Evolutionary conservation across 306 rosid species (phyloP).

Genomic region (Cucumis hystrix): DNA sequence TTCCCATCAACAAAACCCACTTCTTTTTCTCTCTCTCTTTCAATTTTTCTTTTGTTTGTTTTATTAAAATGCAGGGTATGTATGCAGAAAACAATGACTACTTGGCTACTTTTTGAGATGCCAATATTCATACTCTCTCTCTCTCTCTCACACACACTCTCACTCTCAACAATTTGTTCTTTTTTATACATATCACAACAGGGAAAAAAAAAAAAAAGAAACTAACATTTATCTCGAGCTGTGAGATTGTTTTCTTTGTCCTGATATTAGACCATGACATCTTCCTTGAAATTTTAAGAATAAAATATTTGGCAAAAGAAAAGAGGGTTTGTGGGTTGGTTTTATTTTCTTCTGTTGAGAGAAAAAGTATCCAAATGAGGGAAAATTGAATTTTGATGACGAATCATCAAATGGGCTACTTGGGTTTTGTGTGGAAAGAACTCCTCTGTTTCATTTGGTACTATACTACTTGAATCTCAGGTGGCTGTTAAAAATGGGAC

Average conservation of each 20-base stretch:
- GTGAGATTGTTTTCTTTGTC: slow-evolving; percentile 1
- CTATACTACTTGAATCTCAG: neutral
- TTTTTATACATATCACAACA: neutral
- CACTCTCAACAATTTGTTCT: neutral
- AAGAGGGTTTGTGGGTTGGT: neutral
- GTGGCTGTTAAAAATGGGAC: neutral
- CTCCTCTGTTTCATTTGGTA: slow-evolving; percentile 3
- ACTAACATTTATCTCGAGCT: neutral
- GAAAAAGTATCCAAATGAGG: neutral
- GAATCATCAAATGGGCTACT: neutral
- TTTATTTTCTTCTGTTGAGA: neutral
- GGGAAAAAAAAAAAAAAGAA: neutral
- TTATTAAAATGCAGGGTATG: neutral
- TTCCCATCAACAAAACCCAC: neutral
- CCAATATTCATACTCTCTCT: neutral
- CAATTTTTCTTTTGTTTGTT: neutral
- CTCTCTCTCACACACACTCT: neutral
- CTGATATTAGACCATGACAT: neutral
- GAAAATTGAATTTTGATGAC: neutral
- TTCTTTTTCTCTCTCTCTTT: neutral
- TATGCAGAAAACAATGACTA: neutral
- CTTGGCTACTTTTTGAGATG: slow-evolving; percentile 1
- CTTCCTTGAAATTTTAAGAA: neutral
- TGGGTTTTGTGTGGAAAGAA: neutral
- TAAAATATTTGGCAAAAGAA: neutral